phyloP scores from a whole-genome alignment of 108 stramenopile species.

The Halocafeteria seosinensis region DNA sequence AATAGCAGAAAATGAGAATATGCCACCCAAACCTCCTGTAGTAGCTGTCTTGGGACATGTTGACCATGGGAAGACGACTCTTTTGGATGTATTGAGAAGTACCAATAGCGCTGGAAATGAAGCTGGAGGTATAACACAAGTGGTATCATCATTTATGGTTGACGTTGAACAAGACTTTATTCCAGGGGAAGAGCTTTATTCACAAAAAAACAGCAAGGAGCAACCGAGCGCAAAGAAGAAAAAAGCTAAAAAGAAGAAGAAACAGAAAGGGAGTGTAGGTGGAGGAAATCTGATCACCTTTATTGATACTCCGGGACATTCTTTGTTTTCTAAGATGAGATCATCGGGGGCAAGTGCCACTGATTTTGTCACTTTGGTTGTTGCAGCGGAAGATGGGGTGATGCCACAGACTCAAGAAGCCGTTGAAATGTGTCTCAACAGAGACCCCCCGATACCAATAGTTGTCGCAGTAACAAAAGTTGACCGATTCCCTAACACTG shows the following conservation, averaged over 20 bases:
- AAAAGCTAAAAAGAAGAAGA: constrained; percentile 3
- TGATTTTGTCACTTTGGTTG: constrained; percentile 79
- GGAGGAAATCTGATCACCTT: constrained; percentile 55
- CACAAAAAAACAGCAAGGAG: background rate
- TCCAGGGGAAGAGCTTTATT: background rate
- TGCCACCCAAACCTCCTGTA: constrained; percentile 62
- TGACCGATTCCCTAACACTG: constrained; percentile 61
- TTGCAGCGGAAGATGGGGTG: constrained; percentile 88
- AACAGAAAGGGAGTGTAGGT: background rate
- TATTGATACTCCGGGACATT: constrained; percentile 91
- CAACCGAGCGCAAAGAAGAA: background rate
- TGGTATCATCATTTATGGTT: constrained; percentile 75
- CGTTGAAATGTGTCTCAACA: constrained; percentile 56
- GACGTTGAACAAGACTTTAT: constrained; percentile 7
- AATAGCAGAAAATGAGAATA: background rate
- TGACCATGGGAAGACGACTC: constrained; percentile 97
- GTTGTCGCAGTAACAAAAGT: constrained; percentile 89
- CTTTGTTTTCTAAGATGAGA: constrained; percentile 77
- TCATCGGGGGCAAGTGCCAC: constrained; percentile 69
- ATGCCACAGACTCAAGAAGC: constrained; percentile 79
- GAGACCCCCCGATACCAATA: constrained; percentile 50
- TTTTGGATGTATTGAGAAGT: constrained; percentile 70
- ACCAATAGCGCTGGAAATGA: constrained; percentile 71
- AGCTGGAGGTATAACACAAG: constrained; percentile 93
- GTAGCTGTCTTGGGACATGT: constrained; percentile 95